Conservation (phyloP, 2,329 filamentous ascomycete species). For the Exserohilum turcica region DNA sequence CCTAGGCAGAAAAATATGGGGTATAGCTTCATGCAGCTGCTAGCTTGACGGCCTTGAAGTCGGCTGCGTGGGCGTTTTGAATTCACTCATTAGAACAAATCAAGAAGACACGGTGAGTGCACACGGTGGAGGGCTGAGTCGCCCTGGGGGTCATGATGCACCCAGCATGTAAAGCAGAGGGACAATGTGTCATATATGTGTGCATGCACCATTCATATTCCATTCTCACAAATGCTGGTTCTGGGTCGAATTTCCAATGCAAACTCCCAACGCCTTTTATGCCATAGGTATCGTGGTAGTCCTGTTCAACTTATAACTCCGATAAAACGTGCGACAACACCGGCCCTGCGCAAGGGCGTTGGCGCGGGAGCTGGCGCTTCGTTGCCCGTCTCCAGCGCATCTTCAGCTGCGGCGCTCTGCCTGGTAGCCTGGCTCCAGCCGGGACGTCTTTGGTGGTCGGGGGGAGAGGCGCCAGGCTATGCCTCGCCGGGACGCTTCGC, state of each 20-base stretch:
- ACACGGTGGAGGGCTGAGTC: not conserved
- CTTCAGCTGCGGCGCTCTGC: not conserved
- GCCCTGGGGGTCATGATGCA: not conserved
- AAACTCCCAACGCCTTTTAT: slow-evolving; percentile 24
- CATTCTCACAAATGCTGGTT: slow-evolving; percentile 2
- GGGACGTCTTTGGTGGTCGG: not conserved
- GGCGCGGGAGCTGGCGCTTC: not conserved
- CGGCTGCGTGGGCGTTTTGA: too few relatives aligned
- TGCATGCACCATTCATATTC: slow-evolving; percentile 2
- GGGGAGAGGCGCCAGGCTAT: slow-evolving; percentile 30
- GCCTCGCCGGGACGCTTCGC: slow-evolving; percentile 75
- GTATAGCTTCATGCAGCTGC: slow-evolving; percentile 7
- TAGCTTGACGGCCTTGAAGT: not conserved
- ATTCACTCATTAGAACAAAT: too few relatives aligned
- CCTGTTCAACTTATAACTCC: slow-evolving; percentile 25
- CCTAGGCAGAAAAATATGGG: slow-evolving; percentile 18
- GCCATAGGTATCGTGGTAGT: slow-evolving; percentile 25
- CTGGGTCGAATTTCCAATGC: not conserved
- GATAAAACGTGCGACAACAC: not conserved
- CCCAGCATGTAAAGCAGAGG: not conserved
- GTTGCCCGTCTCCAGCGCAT: not conserved
- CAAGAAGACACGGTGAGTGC: not conserved
- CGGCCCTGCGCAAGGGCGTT: not conserved
- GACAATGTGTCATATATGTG: not conserved
- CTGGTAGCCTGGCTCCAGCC: not conserved